phyloP scores from a whole-genome alignment of 176 grass and related monocot species.

The Triticum urartu region DNA sequence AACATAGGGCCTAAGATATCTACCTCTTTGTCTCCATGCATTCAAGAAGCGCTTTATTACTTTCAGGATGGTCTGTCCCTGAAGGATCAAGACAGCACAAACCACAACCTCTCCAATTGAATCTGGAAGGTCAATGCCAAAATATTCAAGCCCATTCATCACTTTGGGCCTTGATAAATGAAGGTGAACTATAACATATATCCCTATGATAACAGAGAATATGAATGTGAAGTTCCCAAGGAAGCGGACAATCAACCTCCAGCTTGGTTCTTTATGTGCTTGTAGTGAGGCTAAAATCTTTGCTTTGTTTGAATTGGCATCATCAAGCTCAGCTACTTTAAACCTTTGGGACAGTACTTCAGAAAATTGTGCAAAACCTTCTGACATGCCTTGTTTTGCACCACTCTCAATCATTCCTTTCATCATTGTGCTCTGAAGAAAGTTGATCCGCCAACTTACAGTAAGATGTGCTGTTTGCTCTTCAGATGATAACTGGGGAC shows the following conservation, averaged over 20 bases:
- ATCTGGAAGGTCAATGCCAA: conserved; percentile 89
- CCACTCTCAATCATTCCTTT: conserved; percentile 94
- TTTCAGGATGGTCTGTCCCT: conserved; percentile 66
- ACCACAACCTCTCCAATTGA: conserved; percentile 96
- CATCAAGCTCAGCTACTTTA: conserved; percentile 69
- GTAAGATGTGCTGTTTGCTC: conserved; percentile 67
- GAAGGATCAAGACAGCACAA: conserved; percentile 81
- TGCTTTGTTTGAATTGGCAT: conserved; percentile 63
- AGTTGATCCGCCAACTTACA: conserved; percentile 80
- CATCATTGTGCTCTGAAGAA: conserved; percentile 93
- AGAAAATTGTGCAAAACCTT: conserved; percentile 71
- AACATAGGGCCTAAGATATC: conserved; percentile 8
- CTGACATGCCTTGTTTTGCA: conserved; percentile 79
- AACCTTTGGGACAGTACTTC: conserved; percentile 69
- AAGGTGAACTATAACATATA: conserved; percentile 79
- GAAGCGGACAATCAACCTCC: conserved; percentile 71
- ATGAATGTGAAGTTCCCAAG: conserved; percentile 88
- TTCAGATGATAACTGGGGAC: conserved; percentile 61
- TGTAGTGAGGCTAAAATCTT: conserved; percentile 78
- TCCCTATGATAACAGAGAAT: conserved; percentile 53
- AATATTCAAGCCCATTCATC: conserved; percentile 83
- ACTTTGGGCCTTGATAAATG: conserved; percentile 60
- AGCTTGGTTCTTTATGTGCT: conserved; percentile 62
- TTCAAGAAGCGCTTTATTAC: conserved; percentile 63
- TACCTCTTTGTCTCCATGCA: conserved; percentile 89